A percentile compares a stretch with the other conserved stretches of the same genome.
Conservation (phyloP, 257 asterid genomes). For the Cinchona pubescens region DNA sequence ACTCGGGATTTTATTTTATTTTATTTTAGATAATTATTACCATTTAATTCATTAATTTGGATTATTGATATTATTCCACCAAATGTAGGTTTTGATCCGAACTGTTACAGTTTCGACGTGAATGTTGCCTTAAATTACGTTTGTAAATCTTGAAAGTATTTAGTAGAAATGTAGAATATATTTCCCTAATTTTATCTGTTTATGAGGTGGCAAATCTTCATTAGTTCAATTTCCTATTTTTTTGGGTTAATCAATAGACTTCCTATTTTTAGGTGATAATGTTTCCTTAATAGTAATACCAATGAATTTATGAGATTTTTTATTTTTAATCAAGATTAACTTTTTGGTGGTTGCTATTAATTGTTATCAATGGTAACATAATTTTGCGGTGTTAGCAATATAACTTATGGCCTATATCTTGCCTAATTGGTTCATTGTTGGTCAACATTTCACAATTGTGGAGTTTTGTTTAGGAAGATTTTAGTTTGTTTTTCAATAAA, state of each 20-base stretch:
- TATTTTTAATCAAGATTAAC: background rate
- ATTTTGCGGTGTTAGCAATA: background rate
- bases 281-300: background rate
- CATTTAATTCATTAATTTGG: background rate
- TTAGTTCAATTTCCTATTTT: background rate
- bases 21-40: too few relatives aligned
- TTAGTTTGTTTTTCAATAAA: too few relatives aligned
- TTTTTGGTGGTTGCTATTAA: too few relatives aligned
- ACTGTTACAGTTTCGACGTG: constrained; percentile 3
- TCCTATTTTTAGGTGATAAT: too few relatives aligned
- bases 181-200: background rate
- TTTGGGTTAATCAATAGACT: background rate
- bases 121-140: constrained; percentile 1
- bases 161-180: too few relatives aligned
- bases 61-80: background rate
- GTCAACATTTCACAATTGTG: background rate
- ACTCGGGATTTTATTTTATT: background rate
- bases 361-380: background rate
- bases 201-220: background rate
- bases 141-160: background rate
- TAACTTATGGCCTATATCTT: too few relatives aligned
- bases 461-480: background rate
- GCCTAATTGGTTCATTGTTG: background rate
- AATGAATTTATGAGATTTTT: background rate
- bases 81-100: background rate